Evolutionary conservation across 371 early-diverging fungal species (phyloP), one percentile per base, ranked within the genome.

Genomic region (Saksenaea vasiformis): DNA sequence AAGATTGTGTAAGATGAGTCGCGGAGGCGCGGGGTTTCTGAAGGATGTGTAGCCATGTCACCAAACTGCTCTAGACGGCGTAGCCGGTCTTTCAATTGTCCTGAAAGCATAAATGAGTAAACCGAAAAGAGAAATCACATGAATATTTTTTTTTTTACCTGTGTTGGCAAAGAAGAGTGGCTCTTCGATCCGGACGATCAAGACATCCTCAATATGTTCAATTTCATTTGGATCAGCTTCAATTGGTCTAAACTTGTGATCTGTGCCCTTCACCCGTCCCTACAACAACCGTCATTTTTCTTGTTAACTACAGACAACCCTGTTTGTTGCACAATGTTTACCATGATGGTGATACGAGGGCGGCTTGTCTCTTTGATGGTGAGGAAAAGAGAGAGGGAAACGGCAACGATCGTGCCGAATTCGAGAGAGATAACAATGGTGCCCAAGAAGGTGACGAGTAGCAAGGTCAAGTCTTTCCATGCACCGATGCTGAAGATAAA

Each of bases 81-180:
- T 53, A 98, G 80, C 28, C 97, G 86, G 55, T 97, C 97, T 72
- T 93, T 92, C 58, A 98, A 77, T 80, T 96, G 95, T 1, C 96
- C 82, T 79, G 53, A 35, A 53, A 28, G 15, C 54, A 62, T 31
- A 1, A 14, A 39, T 19, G 26, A 39, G 37, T 60, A 15, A 59
- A 41, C 22, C 35, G 37, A 26, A 24, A 19, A 54, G 5, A 22
- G 22, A 3, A 37, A 47, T 13, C 37, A 28, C 15, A 24, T 39
- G 22, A n/a, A 9, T 58, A 10, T 22, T 35, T 10, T 65, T 39
- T 39, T 17, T 26, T 59, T 44, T 71, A 76, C 80, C 96, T 47
- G 93, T 90, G 71, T 98, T 98, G 44, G 96, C 97, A 82, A 98
- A 98, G 71, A 91, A 95, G 27, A 98, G 75, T 0, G 91, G 87